Base-by-base conservation (phyloP, 2,329 filamentous ascomycete genomes). In the Phaeosphaeriaceae sp. region DNA sequence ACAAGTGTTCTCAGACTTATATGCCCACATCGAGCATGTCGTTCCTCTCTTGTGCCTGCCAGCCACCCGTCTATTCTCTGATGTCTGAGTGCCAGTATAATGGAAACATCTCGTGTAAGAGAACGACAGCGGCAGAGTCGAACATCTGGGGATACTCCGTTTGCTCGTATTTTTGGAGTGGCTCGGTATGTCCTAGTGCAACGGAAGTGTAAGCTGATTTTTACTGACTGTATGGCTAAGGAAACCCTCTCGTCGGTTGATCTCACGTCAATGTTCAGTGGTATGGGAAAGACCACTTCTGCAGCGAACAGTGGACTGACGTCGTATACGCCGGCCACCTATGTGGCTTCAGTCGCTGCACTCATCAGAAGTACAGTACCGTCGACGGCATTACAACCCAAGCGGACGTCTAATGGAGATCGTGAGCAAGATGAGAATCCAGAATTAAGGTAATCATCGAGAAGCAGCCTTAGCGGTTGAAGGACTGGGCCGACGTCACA, bases 21-120 rank as follows among this genome's bases (percentile, higher is more conserved):
- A 7, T 46, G 29, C 48, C 48, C 17, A 38, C 40, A 13, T 49
- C 46, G 4, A 49, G 39, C 32, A n/a, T 49, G 6, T 49, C 41
- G 17, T 49, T 42, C 36, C 13, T 46, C 6, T 46, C 42, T 16
- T 46, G 42, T 33, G 29, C 32, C 4, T 51, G 48, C 37, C 42
- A 51, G 37, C 48, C 48, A 6, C 42, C 48, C 2, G 36, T 51
- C 20, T 51, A 51, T 38, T 51, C 48, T 35, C 48, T 46, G 6
- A 28, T 51, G 23, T 51, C 48, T n/a, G 37, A 51, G 21, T 51
- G 37, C 42, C 42, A 46, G 47, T 50, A 45, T 23, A 50, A 50
- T 34, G 42, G 47, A 6, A 50, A 50, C 20, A 46, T 50, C 9
- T 50, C 47, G 16, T 50, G 41, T 41, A 50, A 40, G 20, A 8